Base-by-base conservation (phyloP, 345 rosid species). In the Noccaea bulbosa region DNA sequence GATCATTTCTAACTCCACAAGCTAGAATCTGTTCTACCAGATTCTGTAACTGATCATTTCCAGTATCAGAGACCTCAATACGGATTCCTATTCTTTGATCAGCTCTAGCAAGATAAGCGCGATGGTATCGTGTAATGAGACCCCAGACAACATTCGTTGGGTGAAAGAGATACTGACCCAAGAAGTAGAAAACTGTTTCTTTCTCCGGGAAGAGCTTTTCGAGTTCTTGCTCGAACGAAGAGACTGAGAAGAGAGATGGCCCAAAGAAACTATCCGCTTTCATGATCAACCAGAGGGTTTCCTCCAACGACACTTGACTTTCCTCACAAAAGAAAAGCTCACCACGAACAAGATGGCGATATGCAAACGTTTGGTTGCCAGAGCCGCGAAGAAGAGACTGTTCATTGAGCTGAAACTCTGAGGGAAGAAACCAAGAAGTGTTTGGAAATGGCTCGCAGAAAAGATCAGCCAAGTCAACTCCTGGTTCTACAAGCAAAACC, bases 131-230 rank as follows among this genome's bases (percentile, higher is more conserved):
- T 14, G 78, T 72, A 11, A 78, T 64, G 15, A 78, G 73, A 60
- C 80, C 76, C 84, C 82, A 78, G 1, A 65, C 84, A 48, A 59
- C 73, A 58, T 76, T 72, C n/a, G 80, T 59, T 15, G 82, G 84
- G 67, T 65, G 80, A 17, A 78, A 75, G 45, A 78, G 76, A 50
- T 78, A 63, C 75, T 49, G 74, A 50, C 79, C 69, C 62, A 78
- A 55, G 70, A 78, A 81, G 50, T 76, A 71, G 48, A 81, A 81
- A 15, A 73, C 65, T 2, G 71, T 78, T 49, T 67, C 84, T 58
- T 71, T 68, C 6, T 75, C 52, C 0, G 73, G 77, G 24, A 78
- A 78, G 40, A 81, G 39, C 45, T 37, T 68, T 14, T n/a, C 15
- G 5, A 78, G 73, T 48, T 72, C 64, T 5, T 71, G 11, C 67